A percentile compares a stretch with the other conserved stretches of the same genome.
These are phyloP conservation scores for Diophrys appendiculata DNA, from an alignment of 73 alveolate species.

Conservation along the genomic window DNA sequence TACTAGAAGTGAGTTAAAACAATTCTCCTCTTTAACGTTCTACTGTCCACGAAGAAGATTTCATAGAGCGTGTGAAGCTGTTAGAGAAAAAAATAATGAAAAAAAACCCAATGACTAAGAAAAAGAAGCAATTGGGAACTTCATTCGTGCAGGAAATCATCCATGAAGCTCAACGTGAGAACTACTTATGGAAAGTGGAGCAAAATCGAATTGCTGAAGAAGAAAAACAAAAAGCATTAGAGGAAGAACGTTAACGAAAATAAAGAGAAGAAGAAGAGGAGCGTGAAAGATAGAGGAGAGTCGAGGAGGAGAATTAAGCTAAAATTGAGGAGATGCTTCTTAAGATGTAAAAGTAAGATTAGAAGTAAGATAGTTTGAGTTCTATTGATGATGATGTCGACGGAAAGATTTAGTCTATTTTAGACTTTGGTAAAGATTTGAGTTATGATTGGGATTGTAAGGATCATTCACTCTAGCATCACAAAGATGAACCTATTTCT, in stretches of 20 bases:
- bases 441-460: background rate
- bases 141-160: background rate
- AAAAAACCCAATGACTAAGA: background rate
- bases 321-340: background rate
- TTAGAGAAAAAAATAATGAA: background rate
- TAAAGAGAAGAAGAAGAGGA: background rate
- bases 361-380: background rate
- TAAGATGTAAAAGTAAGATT: background rate
- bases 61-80: background rate
- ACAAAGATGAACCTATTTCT: background rate
- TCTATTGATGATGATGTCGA: background rate
- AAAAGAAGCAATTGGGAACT: background rate
- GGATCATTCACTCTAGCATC: background rate
- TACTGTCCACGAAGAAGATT: background rate
- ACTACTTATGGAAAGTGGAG: background rate
- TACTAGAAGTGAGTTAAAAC: too few species aligned
- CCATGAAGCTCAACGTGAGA: background rate
- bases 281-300: background rate
- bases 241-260: background rate
- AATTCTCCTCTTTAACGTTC: too few species aligned
- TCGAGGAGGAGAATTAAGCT: background rate
- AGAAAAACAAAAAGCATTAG: background rate
- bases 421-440: background rate
- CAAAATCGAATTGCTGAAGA: background rate
- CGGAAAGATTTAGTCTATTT: background rate